phyloP scores from a whole-genome alignment of 1,139 yeast species.

The Yamadazyma aaseri region DNA sequence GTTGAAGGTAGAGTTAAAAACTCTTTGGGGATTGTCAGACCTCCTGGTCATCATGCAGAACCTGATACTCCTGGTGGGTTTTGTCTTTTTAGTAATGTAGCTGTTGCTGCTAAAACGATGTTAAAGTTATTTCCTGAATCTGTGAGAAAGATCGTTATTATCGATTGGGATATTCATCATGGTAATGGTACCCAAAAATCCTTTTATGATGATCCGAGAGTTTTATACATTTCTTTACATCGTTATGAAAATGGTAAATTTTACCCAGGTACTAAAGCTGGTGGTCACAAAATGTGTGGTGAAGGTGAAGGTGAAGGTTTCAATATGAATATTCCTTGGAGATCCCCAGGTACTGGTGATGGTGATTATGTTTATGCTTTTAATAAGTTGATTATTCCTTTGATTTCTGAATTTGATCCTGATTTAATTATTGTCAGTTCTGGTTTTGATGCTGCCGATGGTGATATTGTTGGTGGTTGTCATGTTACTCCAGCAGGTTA shows the following conservation, averaged over 20 bases:
- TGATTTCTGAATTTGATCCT: conserved; percentile 86
- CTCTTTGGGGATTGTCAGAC: conserved; percentile 91
- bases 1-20: conserved; percentile 91
- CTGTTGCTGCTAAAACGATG: conserved; percentile 91
- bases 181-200: conserved; percentile 98
- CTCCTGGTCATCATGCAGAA: conserved; percentile 99
- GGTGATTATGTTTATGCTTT: conserved; percentile 96
- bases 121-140: conserved; percentile 83
- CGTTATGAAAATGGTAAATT: conserved; percentile 89
- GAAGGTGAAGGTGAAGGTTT: conserved; percentile 84
- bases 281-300: conserved; percentile 79
- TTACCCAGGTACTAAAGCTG: conserved; percentile 89
- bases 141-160: conserved; percentile 75
- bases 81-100: conserved; percentile 93
- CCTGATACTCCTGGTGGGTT: conserved; percentile 97
- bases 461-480: conserved; percentile 97
- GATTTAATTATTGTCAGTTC: conserved; percentile 91
- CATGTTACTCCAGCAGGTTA: conserved; percentile 95
- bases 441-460: conserved; percentile 98
- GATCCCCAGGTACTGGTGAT: conserved; percentile 88
- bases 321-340: conserved; percentile 93
- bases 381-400: conserved; percentile 82
- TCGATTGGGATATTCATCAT: conserved; percentile 98
- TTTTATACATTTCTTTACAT: conserved; percentile 86
- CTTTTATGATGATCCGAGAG: conserved; percentile 85